Percentiles rank a stretch among this genome's conserved stretches.
Conservation (phyloP, 2,329 filamentous ascomycete genomes). For the Pseudocercospora pini-densiflorae region DNA sequence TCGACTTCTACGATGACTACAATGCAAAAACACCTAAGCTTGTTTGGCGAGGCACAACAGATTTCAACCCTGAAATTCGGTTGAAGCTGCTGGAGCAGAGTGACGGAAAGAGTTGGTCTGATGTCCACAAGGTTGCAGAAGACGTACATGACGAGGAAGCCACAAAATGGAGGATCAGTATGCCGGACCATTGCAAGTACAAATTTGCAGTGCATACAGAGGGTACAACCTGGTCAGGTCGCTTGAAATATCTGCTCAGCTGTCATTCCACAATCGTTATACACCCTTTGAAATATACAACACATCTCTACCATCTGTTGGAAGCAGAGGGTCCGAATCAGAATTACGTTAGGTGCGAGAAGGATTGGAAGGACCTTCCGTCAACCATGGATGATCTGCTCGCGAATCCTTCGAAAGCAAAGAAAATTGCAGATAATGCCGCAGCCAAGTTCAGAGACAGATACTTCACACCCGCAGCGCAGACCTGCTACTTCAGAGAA, state of each 20-base stretch:
- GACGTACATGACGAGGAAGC: slow-evolving; percentile 31
- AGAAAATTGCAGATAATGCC: slow-evolving; percentile 33
- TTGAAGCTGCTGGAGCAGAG: slow-evolving; percentile 39
- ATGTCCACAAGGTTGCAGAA: slow-evolving; percentile 42
- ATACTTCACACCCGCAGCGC: slow-evolving; percentile 35
- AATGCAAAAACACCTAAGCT: slow-evolving; percentile 52
- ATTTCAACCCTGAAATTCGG: slow-evolving; percentile 38
- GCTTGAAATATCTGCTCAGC: slow-evolving; percentile 41
- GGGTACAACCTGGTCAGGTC: slow-evolving; percentile 42
- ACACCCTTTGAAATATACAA: slow-evolving; percentile 38
- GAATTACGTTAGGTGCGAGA: slow-evolving; percentile 38
- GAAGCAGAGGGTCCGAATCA: slow-evolving; percentile 33
- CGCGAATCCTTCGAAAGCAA: slow-evolving; percentile 29
- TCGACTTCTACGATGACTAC: slow-evolving; percentile 33
- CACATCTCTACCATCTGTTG: slow-evolving; percentile 40
- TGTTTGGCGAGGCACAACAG: slow-evolving; percentile 54
- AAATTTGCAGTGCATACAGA: slow-evolving; percentile 41
- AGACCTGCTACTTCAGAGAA: slow-evolving; percentile 40
- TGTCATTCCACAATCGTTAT: slow-evolving; percentile 39
- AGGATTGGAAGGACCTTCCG: slow-evolving; percentile 38
- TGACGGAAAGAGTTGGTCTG: slow-evolving; percentile 50
- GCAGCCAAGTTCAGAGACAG: slow-evolving; percentile 30
- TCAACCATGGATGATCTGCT: slow-evolving; percentile 33
- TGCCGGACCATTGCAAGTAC: slow-evolving; percentile 41
- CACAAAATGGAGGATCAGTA: slow-evolving; percentile 33